Evolutionary conservation across 2,329 filamentous ascomycete genomes (phyloP), one percentile per base, ranked within the genome.

Genomic region (Bipolaris bicolor): DNA sequence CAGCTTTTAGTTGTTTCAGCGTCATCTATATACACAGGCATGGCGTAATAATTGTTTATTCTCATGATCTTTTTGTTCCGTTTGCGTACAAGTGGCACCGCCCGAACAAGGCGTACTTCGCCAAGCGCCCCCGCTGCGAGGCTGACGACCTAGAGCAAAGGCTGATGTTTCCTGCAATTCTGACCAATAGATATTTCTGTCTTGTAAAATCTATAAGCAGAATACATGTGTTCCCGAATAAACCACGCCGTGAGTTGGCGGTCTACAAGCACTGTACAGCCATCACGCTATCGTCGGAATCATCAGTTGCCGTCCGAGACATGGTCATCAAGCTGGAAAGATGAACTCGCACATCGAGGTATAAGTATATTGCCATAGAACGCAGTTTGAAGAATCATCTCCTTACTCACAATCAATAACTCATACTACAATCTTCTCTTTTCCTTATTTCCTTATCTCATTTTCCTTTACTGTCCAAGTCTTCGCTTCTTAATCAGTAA

Each of bases 341-440:
- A 55, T 41, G 29, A 7, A 29, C 33, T 40, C 13, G 7, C 34
- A 15, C 37, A 40, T 36, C 2, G 10, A 50, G 47, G 56, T 74
- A 74, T 73, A 74, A 74, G 68, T 65, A 65, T 31, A n/a, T 13
- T n/a, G 22, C 47, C 13, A 47, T 51, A 34, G 49, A 48, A 43
- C 33, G 37, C 39, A 7, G 4, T 53, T 57, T 26, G 26, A 24
- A 52, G 29, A 47, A 60, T 53, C 63, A 70, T 72, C 70, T 67
- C 65, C 50, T 72, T 69, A 56, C 64, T 57, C 62, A 67, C 57
- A 66, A 57, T 39, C 61, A 67, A 40, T 58, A 70, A 71, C 66
- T 55, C 64, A 69, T 61, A 69, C 65, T 66, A 49, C 34, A 56
- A 46, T 55, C 55, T 65, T 50, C 44, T 58, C 49, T 68, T 60